Base-by-base conservation (phyloP, 2,329 filamentous ascomycete species). In the Alternaria metachromatica region DNA sequence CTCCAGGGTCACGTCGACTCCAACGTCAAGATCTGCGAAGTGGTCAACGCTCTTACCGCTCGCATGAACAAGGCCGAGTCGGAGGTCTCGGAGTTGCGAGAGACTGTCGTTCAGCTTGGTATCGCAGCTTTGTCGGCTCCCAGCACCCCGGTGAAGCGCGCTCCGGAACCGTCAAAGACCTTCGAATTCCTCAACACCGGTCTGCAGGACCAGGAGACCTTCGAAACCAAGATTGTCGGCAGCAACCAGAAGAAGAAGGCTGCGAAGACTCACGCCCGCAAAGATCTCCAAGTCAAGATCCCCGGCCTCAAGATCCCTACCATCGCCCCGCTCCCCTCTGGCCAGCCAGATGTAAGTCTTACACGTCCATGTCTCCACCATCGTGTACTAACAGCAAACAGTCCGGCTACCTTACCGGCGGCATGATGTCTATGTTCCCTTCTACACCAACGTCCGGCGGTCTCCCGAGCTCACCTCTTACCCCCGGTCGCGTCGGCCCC, bases 1-100 rank as follows among this genome's bases (percentile, higher is more conserved):
- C 20, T 65, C 2, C 4, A 33, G 18, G 56, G 65, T 25, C 33
- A 63, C 9, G 37, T 54, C 6, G 45, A 11, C 12, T 54, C 63
- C 43, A 60, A 45, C 12, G 13, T n/a, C 5, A 28, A 18, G 7
- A 45, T 58, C 2, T 5, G 50, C 1, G 12, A 41, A 4, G 18
- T 49, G 12, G 2, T 58, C 5, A 44, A 54, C 3, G 15, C 41
- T 1, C 25, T 98, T 65, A 94, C 97, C 83, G 97, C 97, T 87
- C 94, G 95, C 65, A 96, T 98, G 91, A 87, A 97, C 69, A 97
- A 97, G 79, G 88, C 96, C 58, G 92, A 92, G 20, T 85, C 92
- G 79, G 97, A 97, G 82, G 87, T 93, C 72, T 83, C 89, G 63
- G 11, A 43, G 11, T 13, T 58, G 4, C n/a, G 56, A 23, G 30